These are phyloP conservation scores for Malassezia psittaci DNA, from an alignment of 1,284 basidiomycete genomes.

Conservation along the genomic window DNA sequence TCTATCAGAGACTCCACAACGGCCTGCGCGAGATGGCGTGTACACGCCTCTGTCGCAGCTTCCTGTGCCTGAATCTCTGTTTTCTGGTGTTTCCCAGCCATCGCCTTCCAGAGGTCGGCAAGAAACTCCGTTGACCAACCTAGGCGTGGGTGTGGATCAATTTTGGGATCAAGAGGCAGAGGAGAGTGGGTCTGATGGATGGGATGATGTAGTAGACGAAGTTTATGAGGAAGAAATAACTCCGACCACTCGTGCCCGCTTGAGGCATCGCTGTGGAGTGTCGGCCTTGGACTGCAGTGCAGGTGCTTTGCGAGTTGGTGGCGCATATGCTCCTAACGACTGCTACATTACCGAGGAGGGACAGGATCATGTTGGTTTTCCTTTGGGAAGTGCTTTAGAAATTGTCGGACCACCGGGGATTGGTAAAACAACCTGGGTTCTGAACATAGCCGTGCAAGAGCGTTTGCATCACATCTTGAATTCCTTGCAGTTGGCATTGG, in stretches of 20 bases:
- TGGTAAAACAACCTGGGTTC: constrained; percentile 11
- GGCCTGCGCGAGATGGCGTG: not conserved
- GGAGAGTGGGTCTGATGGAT: not conserved
- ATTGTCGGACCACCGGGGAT: constrained; percentile 13
- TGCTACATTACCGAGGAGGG: not conserved
- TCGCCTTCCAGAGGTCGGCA: not conserved
- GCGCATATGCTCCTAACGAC: constrained; percentile 1
- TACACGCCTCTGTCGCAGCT: constrained; percentile 11
- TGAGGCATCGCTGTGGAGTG: constrained; percentile 1
- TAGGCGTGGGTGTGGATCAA: not conserved
- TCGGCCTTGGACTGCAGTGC: constrained; percentile 6
- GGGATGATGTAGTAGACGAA: not conserved
- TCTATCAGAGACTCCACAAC: not conserved
- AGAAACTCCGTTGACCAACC: not conserved
- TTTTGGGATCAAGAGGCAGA: not conserved
- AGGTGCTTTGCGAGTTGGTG: constrained; percentile 4
- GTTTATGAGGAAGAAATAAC: not conserved
- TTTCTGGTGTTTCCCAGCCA: not conserved
- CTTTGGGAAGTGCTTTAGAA: constrained; percentile 11
- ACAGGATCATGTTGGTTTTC: not conserved
- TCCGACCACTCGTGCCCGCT: constrained; percentile 1
- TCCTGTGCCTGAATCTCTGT: constrained; percentile 4
- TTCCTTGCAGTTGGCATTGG: not conserved
- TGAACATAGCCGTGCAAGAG: constrained; percentile 11
- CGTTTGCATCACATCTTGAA: constrained; percentile 7